Evolutionary conservation across 306 rosid species (phyloP), one percentile per base, ranked within the genome.

Genomic region (Carpinus fangiana): DNA sequence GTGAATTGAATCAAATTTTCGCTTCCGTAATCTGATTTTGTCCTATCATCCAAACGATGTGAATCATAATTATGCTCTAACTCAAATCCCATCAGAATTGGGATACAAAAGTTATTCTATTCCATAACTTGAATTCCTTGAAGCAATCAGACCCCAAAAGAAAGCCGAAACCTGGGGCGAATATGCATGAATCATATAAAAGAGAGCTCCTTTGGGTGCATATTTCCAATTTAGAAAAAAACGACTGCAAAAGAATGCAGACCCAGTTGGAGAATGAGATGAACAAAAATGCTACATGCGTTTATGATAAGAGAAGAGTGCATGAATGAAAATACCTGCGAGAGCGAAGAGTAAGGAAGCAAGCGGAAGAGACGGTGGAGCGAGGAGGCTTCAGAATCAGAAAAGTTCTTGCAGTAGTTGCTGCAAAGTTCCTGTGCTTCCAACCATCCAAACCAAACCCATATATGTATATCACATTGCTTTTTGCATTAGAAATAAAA

Each of bases 341-440:
- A 79, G 79, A 70, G 75, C 50, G 86, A 69, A 75, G 28, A 50
- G 83, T 77, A 51, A 51, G 71, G 7, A 83, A 41, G 65, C 52
- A 61, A 9, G 73, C 77, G 55, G 84, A 72, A 83, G 88, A 76
- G 68, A 76, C 80, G 85, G 72, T 52, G 57, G 71, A 76, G 75
- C 26, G 26, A 23, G 84, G 61, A 31, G 87, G 73, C 84, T 85
- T 90, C 34, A 60, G 80, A 23, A 89, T 52, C 75, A 52, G 67
- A 51, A 90, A 86, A 80, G 92, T 73, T 84, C 86, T 90, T 51
- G 81, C 79, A 11, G 88, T 64, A 56, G 86, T 74, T 38, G 88
- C 79, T 14, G 84, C 78, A 79, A 64, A 80, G 79, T 74, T 88
- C 88, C 97, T 88, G 86, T n/a, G 17, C 50, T 60, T 31, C 72